Evolutionary conservation across 257 asterid species (phyloP).

Genomic region (Jacaranda mimosifolia): DNA sequence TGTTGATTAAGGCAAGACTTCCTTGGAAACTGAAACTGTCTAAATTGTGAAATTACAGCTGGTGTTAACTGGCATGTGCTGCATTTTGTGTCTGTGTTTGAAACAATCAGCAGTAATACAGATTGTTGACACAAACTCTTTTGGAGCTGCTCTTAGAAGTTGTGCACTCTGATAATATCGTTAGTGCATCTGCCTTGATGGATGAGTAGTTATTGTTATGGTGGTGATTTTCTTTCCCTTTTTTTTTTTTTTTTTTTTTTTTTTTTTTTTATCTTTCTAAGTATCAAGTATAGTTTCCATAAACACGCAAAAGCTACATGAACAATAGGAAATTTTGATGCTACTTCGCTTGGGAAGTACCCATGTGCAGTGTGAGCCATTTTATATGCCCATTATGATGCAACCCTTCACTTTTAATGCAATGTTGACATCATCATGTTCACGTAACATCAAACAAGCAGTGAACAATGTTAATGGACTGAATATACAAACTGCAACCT

Average conservation of each 20-base stretch:
- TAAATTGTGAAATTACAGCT: background rate
- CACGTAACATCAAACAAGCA: too few species aligned
- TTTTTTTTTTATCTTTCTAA: background rate
- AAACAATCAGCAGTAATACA: background rate
- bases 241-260: too few species aligned
- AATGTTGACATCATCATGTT: too few species aligned
- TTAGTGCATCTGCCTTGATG: conserved; percentile 7
- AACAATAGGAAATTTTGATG: background rate
- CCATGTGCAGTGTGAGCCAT: too few species aligned
- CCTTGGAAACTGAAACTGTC: background rate
- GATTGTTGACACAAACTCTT: background rate
- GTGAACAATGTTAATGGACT: too few species aligned
- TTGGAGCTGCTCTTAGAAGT: background rate
- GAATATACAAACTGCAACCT: background rate
- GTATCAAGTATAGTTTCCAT: background rate
- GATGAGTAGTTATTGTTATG: background rate
- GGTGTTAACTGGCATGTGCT: background rate
- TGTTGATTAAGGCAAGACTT: background rate
- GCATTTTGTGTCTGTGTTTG: background rate
- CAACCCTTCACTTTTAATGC: too few species aligned
- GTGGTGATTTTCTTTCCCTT: too few species aligned
- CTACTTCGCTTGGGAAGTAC: background rate
- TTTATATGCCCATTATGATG: too few species aligned
- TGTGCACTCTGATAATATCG: background rate
- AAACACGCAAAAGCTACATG: background rate